Percentiles rank a stretch among this genome's conserved stretches.
These are phyloP conservation scores for Colletotrichum magnum DNA, from an alignment of 2,329 filamentous ascomycete genomes.

Conservation along the genomic window DNA sequence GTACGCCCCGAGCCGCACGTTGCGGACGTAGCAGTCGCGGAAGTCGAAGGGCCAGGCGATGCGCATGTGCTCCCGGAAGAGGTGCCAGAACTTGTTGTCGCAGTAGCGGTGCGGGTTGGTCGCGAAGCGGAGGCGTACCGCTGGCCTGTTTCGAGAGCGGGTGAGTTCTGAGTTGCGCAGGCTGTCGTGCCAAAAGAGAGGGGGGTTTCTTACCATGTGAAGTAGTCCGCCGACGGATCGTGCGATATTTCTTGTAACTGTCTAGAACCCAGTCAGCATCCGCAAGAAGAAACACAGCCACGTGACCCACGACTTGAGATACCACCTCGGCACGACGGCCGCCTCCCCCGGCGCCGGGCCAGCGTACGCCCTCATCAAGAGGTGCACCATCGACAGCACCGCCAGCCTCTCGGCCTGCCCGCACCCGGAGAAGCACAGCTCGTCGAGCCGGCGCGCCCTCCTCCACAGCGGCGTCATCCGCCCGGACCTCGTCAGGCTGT, in stretches of 20 bases:
- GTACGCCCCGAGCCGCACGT: conserved; percentile 44
- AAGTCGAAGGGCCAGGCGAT: conserved; percentile 45
- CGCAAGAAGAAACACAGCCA: neutral
- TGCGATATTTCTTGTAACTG: conserved; percentile 1
- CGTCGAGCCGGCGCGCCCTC: conserved; percentile 44
- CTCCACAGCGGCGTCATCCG: conserved; percentile 47
- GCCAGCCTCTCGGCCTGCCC: conserved; percentile 44
- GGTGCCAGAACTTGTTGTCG: conserved; percentile 48
- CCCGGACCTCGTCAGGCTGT: conserved; percentile 44
- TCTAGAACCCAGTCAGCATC: neutral
- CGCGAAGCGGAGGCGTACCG: conserved; percentile 47
- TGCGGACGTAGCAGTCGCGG: conserved; percentile 45
- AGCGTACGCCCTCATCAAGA: conserved; percentile 45
- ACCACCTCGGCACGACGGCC: conserved; percentile 15
- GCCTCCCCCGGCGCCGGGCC: conserved; percentile 41
- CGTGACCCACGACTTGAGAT: conserved; percentile 25
- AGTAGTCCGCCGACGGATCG: conserved; percentile 24
- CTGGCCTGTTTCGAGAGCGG: conserved; percentile 43
- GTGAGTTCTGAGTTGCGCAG: neutral
- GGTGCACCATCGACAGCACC: conserved; percentile 44
- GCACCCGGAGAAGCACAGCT: conserved; percentile 44
- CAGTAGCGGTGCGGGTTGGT: conserved; percentile 49
- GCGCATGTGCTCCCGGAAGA: conserved; percentile 43
- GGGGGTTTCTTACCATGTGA: conserved; percentile 3
- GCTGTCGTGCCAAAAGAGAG: too few relatives aligned